Conservation (phyloP, 352 stramenopile genomes). For the Phytophthora nicotianae region DNA sequence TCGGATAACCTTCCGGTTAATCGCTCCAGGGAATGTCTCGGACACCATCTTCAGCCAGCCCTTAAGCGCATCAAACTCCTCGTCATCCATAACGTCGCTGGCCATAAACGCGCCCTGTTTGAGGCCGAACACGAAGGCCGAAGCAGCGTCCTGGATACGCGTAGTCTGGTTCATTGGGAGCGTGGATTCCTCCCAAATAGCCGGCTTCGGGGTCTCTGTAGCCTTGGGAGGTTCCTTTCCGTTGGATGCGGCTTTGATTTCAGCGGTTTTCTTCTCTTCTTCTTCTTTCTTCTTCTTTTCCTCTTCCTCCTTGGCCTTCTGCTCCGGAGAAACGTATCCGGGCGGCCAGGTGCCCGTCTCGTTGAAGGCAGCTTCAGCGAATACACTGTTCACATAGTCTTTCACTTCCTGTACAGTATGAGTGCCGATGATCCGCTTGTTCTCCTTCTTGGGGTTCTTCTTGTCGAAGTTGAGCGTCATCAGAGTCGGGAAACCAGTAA, state of each 20-base stretch:
- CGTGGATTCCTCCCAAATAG: slow-evolving; percentile 82
- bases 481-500: slow-evolving; percentile 85
- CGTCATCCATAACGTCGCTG: slow-evolving; percentile 74
- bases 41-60: slow-evolving; percentile 77
- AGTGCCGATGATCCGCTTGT: slow-evolving; percentile 78
- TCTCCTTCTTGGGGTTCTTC: slow-evolving; percentile 60
- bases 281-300: slow-evolving; percentile 9
- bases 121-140: slow-evolving; percentile 81
- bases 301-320: slow-evolving; percentile 21
- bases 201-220: slow-evolving; percentile 20
- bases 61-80: slow-evolving; percentile 79
- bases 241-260: slow-evolving; percentile 18
- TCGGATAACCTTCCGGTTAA: slow-evolving; percentile 72
- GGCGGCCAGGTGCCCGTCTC: slow-evolving; percentile 66
- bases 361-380: slow-evolving; percentile 70
- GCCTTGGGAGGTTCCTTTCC: slow-evolving; percentile 16
- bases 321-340: slow-evolving; percentile 22
- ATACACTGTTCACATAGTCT: slow-evolving; percentile 68
- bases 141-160: slow-evolving; percentile 74
- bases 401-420: slow-evolving; percentile 82
- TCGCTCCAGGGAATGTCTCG: slow-evolving; percentile 71
- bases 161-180: slow-evolving; percentile 78
- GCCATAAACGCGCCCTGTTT: slow-evolving; percentile 81
- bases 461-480: slow-evolving; percentile 85
- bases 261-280: slow-evolving; percentile 7